phyloP scores from a whole-genome alignment of 2,329 filamentous ascomycete genomes.

The Arthrobotrys iridis region DNA sequence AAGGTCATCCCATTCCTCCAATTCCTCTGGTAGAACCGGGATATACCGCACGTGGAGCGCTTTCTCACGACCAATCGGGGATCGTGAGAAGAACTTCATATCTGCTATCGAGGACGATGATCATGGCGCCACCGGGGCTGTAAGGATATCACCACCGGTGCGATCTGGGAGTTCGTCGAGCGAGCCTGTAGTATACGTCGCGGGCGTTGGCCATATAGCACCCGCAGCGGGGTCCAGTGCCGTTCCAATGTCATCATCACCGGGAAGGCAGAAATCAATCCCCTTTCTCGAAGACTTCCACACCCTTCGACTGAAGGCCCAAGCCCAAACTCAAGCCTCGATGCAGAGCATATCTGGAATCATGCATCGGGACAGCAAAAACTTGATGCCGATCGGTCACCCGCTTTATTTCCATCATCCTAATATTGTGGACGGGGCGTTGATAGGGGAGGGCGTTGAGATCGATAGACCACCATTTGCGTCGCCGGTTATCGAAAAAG shows the following conservation, averaged over 20 bases:
- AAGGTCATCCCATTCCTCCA: slow-evolving; percentile 27
- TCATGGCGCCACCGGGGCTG: slow-evolving; percentile 28
- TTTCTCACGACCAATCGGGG: slow-evolving; percentile 16
- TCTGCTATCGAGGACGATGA: slow-evolving; percentile 17
- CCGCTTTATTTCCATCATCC: slow-evolving; percentile 4
- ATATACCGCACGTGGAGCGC: slow-evolving; percentile 26
- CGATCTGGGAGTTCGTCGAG: slow-evolving; percentile 44
- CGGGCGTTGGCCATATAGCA: slow-evolving; percentile 23
- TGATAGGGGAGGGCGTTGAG: slow-evolving; percentile 36
- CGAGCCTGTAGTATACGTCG: slow-evolving; percentile 39
- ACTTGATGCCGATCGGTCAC: background rate
- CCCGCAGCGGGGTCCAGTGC: slow-evolving; percentile 27
- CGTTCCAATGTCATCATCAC: slow-evolving; percentile 34
- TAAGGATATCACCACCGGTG: slow-evolving; percentile 38
- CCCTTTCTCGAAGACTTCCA: slow-evolving; percentile 39
- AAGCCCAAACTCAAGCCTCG: slow-evolving; percentile 23
- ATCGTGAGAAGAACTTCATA: slow-evolving; percentile 24
- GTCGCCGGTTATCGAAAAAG: slow-evolving; percentile 22
- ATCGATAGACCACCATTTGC: slow-evolving; percentile 24
- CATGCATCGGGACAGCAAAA: slow-evolving; percentile 39
- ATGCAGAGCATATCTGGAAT: slow-evolving; percentile 46
- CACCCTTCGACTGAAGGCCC: slow-evolving; percentile 15
- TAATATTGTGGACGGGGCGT: slow-evolving; percentile 22
- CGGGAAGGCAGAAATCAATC: slow-evolving; percentile 30
- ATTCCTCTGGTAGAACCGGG: slow-evolving; percentile 20